These are phyloP conservation scores for Arabis alpina DNA, from an alignment of 345 rosid species.

Conservation along the genomic window DNA sequence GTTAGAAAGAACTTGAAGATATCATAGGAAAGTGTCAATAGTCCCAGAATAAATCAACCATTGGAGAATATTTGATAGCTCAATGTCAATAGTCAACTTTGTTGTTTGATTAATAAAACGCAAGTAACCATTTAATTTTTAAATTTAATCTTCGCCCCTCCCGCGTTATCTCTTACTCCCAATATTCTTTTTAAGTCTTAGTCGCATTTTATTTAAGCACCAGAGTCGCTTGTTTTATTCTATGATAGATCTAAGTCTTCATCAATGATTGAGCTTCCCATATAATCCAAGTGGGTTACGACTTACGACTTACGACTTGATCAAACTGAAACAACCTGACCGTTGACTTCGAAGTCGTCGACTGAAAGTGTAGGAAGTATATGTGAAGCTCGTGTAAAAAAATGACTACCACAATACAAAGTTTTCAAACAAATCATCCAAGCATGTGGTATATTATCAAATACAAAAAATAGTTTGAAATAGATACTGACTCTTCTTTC, in stretches of 20 bases:
- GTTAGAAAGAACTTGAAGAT: conserved; percentile 10
- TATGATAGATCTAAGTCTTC: neutral
- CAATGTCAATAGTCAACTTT: neutral
- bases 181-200: neutral
- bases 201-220: neutral
- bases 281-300: conserved; percentile 3
- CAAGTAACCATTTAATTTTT: neutral
- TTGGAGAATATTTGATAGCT: neutral
- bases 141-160: too few relatives aligned
- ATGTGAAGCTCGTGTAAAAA: neutral
- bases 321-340: conserved; percentile 12
- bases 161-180: neutral
- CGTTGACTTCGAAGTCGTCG: conserved; percentile 31
- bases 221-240: neutral
- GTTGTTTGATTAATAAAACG: neutral
- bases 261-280: conserved; percentile 15
- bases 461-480: too few relatives aligned
- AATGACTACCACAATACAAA: neutral
- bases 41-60: neutral
- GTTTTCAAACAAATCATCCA: too few relatives aligned
- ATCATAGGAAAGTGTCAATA: neutral
- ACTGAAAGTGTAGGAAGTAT: neutral
- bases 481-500: too few relatives aligned
- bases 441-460: too few relatives aligned
- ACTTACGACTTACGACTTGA: too few relatives aligned